phyloP scores from a whole-genome alignment of 2,329 filamentous ascomycete species.

The Cladophialophora immunda region DNA sequence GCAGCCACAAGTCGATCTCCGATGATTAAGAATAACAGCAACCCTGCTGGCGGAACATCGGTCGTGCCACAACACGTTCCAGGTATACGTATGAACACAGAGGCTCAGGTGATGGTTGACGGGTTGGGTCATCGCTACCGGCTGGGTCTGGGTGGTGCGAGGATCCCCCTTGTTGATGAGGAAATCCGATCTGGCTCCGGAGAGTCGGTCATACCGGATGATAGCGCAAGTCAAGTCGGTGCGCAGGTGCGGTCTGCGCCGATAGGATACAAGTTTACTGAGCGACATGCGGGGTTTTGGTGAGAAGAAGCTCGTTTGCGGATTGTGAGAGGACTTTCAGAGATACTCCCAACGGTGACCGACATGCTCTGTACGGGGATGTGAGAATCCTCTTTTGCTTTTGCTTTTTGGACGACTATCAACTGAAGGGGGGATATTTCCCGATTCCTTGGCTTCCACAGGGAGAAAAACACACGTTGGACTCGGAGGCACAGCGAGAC shows the following conservation, averaged over 20 bases:
- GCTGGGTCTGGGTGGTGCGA: conserved; percentile 36
- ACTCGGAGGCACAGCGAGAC: too few species aligned
- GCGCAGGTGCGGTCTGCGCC: neutral
- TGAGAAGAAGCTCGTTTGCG: neutral
- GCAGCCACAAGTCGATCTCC: neutral
- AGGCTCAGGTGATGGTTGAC: conserved; percentile 32
- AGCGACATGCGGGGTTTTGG: neutral
- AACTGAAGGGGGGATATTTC: neutral
- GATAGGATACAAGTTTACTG: neutral
- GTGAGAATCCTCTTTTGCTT: neutral
- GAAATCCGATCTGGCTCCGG: conserved; percentile 1
- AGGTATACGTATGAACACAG: conserved; percentile 34
- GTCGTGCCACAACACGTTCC: conserved; percentile 14
- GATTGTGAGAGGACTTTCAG: neutral
- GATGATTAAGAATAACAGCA: conserved; percentile 1
- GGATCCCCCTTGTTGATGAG: conserved; percentile 32
- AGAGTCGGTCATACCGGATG: conserved; percentile 35
- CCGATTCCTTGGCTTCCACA: too few species aligned
- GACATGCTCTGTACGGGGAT: neutral
- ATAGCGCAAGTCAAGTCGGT: conserved; percentile 40
- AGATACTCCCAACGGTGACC: neutral
- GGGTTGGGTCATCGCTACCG: conserved; percentile 29
- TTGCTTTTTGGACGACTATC: neutral
- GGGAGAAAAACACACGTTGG: too few species aligned
- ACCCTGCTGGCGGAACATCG: conserved; percentile 5